These are phyloP conservation scores for Pseudogymnoascus sp. DNA, from an alignment of 2,329 filamentous ascomycete genomes.

Conservation along the genomic window DNA sequence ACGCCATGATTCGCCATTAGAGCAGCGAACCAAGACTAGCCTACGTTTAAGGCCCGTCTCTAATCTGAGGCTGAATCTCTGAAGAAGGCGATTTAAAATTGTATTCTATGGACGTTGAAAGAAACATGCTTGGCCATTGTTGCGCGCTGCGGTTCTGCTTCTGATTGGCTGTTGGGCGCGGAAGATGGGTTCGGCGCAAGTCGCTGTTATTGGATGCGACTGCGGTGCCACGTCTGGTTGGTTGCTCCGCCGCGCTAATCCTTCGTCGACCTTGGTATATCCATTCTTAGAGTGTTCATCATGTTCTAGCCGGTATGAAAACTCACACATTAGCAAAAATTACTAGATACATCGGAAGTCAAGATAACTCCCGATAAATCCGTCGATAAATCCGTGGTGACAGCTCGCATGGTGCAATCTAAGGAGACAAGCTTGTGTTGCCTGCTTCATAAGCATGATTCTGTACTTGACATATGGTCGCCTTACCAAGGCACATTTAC, in stretches of 20 bases:
- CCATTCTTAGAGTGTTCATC: not conserved
- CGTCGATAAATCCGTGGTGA: not conserved
- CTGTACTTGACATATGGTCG: not conserved
- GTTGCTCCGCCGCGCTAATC: not conserved
- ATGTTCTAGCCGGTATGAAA: not conserved
- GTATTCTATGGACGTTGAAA: not conserved
- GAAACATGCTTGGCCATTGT: not conserved
- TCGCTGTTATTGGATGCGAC: constrained; percentile 13
- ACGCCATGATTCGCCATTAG: not conserved
- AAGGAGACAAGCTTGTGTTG: not conserved
- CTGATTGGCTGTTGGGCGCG: constrained; percentile 14
- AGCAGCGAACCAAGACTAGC: not conserved
- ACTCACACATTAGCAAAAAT: not conserved
- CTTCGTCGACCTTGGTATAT: not conserved
- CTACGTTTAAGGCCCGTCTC: not conserved
- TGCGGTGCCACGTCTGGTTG: constrained; percentile 14
- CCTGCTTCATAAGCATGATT: constrained; percentile 1
- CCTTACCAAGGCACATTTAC: not conserved
- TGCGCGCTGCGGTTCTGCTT: constrained; percentile 13
- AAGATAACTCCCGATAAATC: not conserved
- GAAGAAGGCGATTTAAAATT: not conserved
- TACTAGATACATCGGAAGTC: not conserved
- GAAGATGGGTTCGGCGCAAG: constrained; percentile 7
- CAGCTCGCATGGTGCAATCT: too few species aligned
- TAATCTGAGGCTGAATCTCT: not conserved